These are phyloP conservation scores for Litchi chinensis DNA, from an alignment of 345 rosid genomes.

Conservation along the genomic window DNA sequence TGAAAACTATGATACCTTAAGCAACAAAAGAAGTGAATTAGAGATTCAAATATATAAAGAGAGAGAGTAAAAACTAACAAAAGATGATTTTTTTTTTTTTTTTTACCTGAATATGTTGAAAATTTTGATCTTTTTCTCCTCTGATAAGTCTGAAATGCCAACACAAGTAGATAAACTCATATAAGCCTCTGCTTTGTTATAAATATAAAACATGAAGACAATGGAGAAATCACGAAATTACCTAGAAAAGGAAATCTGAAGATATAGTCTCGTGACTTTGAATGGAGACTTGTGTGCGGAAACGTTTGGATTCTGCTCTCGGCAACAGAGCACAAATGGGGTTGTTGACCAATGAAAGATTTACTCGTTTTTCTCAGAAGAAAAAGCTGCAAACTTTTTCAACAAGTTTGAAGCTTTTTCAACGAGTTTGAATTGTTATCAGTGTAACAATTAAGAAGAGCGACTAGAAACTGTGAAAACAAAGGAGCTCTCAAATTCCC, in stretches of 20 bases:
- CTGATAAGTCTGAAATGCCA: constrained; percentile 1
- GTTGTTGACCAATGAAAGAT: neutral
- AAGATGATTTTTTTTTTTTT: neutral
- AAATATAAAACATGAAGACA: neutral
- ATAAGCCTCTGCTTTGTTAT: neutral
- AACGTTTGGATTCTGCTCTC: neutral
- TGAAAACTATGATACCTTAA: neutral
- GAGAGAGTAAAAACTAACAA: neutral
- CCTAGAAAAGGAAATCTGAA: constrained; percentile 4
- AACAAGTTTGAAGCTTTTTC: neutral
- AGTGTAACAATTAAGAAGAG: neutral
- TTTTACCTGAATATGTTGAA: constrained; percentile 1
- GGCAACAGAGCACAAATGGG: neutral
- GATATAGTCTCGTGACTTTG: neutral
- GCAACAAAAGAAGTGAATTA: neutral
- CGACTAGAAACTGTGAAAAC: neutral
- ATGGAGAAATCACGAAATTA: neutral
- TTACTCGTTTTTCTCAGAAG: neutral
- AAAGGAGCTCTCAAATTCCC: constrained; percentile 1
- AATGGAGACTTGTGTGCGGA: neutral
- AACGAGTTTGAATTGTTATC: neutral
- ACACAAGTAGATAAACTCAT: neutral
- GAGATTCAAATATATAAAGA: no score
- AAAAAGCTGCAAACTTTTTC: neutral
- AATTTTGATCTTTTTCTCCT: neutral